phyloP scores from a whole-genome alignment of 768 basidiomycete genomes.

The Lactarius indigo region DNA sequence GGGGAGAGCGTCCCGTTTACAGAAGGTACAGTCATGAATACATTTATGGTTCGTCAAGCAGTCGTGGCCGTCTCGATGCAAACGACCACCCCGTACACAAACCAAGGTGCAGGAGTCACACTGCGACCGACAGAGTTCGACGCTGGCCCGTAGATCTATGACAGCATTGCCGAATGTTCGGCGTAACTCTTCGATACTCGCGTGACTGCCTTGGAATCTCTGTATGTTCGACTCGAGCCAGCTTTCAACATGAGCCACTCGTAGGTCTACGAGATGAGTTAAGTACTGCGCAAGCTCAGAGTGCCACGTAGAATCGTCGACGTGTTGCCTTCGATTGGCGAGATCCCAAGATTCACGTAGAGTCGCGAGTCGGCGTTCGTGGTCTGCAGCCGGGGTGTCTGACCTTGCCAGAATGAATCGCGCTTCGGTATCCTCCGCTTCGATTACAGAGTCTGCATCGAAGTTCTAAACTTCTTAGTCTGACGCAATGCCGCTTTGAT shows the following conservation, averaged over 20 bases:
- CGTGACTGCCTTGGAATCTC: conserved; percentile 42
- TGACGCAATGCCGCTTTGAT: not conserved
- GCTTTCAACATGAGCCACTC: conserved; percentile 45
- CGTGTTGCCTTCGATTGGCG: conserved; percentile 33
- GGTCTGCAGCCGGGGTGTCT: conserved; percentile 18
- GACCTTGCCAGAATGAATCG: conserved; percentile 34
- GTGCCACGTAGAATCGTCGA: conserved; percentile 42
- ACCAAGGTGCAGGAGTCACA: not conserved
- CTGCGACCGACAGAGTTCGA: conserved; percentile 30
- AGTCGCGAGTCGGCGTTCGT: conserved; percentile 28
- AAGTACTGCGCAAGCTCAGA: conserved; percentile 39
- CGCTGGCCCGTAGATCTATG: conserved; percentile 43
- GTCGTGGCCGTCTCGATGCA: not conserved
- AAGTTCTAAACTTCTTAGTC: conserved; percentile 39
- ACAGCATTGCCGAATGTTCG: conserved; percentile 41
- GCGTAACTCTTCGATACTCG: conserved; percentile 45
- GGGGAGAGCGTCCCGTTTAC: not conserved
- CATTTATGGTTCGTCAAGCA: not conserved
- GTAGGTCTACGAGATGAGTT: conserved; percentile 37
- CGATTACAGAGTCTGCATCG: conserved; percentile 39
- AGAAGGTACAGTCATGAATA: not conserved
- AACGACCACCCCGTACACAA: not conserved
- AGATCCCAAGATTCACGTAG: conserved; percentile 34
- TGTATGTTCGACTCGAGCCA: conserved; percentile 50
- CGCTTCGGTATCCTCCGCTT: conserved; percentile 33